Percentiles rank a stretch among this genome's conserved stretches.
These are phyloP conservation scores for Cardamine occulta DNA, from an alignment of 345 rosid species.

Conservation along the genomic window DNA sequence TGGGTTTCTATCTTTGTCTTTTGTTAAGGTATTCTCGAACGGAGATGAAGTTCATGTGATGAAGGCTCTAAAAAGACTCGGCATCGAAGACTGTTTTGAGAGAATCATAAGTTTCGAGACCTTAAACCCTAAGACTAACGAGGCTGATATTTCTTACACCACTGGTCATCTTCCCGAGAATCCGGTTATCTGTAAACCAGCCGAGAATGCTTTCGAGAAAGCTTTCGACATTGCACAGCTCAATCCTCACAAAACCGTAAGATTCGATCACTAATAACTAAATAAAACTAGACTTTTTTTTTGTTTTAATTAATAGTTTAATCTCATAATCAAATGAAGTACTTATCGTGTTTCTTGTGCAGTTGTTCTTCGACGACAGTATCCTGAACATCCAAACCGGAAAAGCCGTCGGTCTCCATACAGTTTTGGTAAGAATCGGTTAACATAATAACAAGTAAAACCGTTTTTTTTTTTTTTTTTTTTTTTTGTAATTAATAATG, in stretches of 20 bases:
- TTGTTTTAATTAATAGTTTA: not conserved
- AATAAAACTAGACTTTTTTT: not conserved
- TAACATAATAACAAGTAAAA: not conserved
- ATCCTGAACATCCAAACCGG: slow-evolving; percentile 71
- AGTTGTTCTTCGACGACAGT: slow-evolving; percentile 93
- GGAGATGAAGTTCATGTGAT: slow-evolving; percentile 76
- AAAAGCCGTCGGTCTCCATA: slow-evolving; percentile 67
- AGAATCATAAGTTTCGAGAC: slow-evolving; percentile 91
- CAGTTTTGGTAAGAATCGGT: slow-evolving; percentile 66
- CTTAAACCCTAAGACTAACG: slow-evolving; percentile 61
- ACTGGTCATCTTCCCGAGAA: slow-evolving; percentile 49
- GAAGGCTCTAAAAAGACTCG: slow-evolving; percentile 69
- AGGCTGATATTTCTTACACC: slow-evolving; percentile 19
- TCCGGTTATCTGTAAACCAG: slow-evolving; percentile 82
- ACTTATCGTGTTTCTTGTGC: slow-evolving; percentile 26
- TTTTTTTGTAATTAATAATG: not conserved
- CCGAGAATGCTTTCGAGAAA: slow-evolving; percentile 60
- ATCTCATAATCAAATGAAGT: not conserved
- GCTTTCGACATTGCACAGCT: slow-evolving; percentile 68
- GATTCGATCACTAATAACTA: not conserved
- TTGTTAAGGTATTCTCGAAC: slow-evolving; percentile 78
- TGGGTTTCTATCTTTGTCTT: not conserved
- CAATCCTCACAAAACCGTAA: slow-evolving; percentile 53
- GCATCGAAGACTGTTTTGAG: slow-evolving; percentile 87
- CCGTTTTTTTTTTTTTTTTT: not conserved